Percentiles rank a stretch among this genome's conserved stretches.
These are phyloP conservation scores for Backusella tarrabulga DNA, from an alignment of 192 early-diverging fungal genomes.

Conservation along the genomic window DNA sequence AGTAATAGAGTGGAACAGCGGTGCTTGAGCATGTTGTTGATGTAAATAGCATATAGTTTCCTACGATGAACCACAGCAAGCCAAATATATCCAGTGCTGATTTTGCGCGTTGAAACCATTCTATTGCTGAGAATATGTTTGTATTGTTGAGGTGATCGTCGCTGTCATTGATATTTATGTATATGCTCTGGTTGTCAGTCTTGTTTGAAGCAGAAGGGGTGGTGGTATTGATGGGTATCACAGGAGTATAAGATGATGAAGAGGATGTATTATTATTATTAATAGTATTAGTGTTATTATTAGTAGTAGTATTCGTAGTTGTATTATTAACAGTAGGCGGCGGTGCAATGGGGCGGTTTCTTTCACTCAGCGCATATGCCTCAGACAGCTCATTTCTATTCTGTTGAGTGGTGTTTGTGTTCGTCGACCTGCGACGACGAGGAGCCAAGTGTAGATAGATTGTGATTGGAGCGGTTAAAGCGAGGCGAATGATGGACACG, in stretches of 20 bases:
- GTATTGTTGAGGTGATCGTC: not conserved
- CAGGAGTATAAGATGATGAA: not conserved
- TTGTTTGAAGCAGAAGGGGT: not conserved
- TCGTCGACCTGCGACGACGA: not conserved
- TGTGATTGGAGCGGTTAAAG: constrained; percentile 66
- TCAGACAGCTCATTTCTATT: not conserved
- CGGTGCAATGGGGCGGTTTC: not conserved
- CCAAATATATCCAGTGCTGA: constrained; percentile 53
- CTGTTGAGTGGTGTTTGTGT: not conserved
- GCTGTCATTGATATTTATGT: not conserved
- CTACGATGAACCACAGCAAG: constrained; percentile 61
- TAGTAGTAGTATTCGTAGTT: not conserved
- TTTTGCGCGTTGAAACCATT: constrained; percentile 35
- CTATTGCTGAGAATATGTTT: not conserved
- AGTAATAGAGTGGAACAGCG: constrained; percentile 60
- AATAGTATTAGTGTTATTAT: not conserved
- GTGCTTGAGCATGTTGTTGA: constrained; percentile 37
- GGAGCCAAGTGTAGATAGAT: constrained; percentile 60
- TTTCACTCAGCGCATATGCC: not conserved
- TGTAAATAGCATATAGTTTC: constrained; percentile 69
- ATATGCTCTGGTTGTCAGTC: not conserved
- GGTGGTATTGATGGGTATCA: constrained; percentile 1
- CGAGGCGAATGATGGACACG: constrained; percentile 56
- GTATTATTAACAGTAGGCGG: not conserved
- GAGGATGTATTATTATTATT: not conserved